A percentile compares a stretch with the other conserved stretches of the same genome.
Conservation (phyloP, 1,284 basidiomycete genomes). For the Ceratorhiza oryzae-sativae region DNA sequence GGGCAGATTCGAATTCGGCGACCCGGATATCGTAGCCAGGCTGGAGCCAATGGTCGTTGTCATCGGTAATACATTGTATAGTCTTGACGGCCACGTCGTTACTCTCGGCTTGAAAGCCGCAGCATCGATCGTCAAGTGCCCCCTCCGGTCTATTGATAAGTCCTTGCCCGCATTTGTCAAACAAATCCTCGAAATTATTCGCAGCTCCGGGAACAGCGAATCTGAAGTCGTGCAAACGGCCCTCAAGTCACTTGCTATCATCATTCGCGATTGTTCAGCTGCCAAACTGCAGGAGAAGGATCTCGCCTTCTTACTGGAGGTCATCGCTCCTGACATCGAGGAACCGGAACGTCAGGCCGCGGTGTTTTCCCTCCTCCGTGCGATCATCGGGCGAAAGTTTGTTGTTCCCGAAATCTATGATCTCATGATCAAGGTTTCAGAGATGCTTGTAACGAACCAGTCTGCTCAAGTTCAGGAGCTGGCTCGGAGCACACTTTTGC, state of each 20-base stretch:
- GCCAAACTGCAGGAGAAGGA: slow-evolving; percentile 90
- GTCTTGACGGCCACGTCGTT: slow-evolving; percentile 81
- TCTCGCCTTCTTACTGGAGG: slow-evolving; percentile 83
- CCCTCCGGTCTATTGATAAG: slow-evolving; percentile 77
- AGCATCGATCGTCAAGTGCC: slow-evolving; percentile 84
- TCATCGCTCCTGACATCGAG: slow-evolving; percentile 91
- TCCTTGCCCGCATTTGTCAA: slow-evolving; percentile 85
- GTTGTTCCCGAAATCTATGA: slow-evolving; percentile 98
- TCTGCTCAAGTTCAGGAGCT: slow-evolving; percentile 90
- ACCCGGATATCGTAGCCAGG: slow-evolving; percentile 73
- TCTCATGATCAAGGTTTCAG: slow-evolving; percentile 93
- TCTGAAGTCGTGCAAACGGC: slow-evolving; percentile 90
- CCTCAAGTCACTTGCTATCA: slow-evolving; percentile 83
- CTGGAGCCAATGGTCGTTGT: slow-evolving; percentile 87
- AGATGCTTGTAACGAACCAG: slow-evolving; percentile 94
- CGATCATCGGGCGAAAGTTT: slow-evolving; percentile 89
- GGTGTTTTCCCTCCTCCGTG: slow-evolving; percentile 90
- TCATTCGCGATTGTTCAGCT: slow-evolving; percentile 84
- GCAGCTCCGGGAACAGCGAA: slow-evolving; percentile 85
- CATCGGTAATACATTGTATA: slow-evolving; percentile 94
- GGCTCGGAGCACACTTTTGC: slow-evolving; percentile 86
- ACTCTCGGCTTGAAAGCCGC: slow-evolving; percentile 81
- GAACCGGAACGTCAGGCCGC: slow-evolving; percentile 87
- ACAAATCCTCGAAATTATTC: slow-evolving; percentile 87
- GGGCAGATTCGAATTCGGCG: slow-evolving; percentile 84